Percentiles rank a stretch among this genome's conserved stretches.
Conservation (phyloP, 2,329 filamentous ascomycete genomes). For the Hypoxylon sp. region DNA sequence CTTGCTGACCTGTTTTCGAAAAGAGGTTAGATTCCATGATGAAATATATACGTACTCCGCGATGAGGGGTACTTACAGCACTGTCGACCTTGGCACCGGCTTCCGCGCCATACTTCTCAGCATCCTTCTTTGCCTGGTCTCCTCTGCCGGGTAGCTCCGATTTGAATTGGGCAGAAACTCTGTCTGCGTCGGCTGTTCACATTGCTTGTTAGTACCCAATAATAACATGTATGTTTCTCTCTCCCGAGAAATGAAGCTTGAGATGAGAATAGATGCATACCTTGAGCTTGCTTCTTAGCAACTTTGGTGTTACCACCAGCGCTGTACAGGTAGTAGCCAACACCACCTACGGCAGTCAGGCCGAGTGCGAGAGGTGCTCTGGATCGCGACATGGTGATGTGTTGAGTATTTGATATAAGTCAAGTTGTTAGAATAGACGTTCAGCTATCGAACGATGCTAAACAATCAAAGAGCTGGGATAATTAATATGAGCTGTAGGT, state of each 20-base stretch:
- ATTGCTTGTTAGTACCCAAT: constrained; percentile 21
- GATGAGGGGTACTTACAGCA: constrained; percentile 62
- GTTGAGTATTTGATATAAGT: background rate
- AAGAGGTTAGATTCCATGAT: constrained; percentile 1
- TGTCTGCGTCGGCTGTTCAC: constrained; percentile 75
- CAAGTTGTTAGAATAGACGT: no score
- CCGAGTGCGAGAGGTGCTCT: constrained; percentile 59
- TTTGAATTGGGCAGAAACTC: constrained; percentile 71
- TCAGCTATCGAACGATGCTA: no score
- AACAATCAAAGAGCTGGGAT: no score
- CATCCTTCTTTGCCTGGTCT: constrained; percentile 71
- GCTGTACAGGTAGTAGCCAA: constrained; percentile 90
- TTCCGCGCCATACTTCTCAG: constrained; percentile 66
- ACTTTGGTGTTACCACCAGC: constrained; percentile 82
- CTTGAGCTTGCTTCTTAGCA: constrained; percentile 87
- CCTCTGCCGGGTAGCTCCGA: constrained; percentile 69
- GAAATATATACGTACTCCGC: background rate
- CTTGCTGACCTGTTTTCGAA: constrained; percentile 64
- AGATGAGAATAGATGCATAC: constrained; percentile 60
- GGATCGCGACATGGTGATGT: constrained; percentile 32
- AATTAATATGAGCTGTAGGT: no score
- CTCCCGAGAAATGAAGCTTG: background rate
- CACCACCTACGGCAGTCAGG: constrained; percentile 69
- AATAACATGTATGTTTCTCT: background rate
- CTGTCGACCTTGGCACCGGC: constrained; percentile 73